Percentiles rank a stretch among this genome's conserved stretches.
phyloP scores from a whole-genome alignment of 306 rosid species.

The Astragalus membranaceus region DNA sequence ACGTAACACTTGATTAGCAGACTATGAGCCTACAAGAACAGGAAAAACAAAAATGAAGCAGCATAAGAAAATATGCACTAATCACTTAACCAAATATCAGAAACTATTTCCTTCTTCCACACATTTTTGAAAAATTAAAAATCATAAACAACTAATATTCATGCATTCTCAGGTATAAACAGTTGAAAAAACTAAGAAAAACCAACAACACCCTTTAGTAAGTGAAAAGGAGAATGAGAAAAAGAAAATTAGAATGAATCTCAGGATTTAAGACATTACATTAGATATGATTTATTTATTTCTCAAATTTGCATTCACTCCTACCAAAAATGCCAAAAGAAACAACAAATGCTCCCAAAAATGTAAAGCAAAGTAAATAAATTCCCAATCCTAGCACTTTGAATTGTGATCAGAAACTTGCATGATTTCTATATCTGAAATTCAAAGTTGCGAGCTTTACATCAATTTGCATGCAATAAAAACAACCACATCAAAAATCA shows the following conservation, averaged over 20 bases:
- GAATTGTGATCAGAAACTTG: background rate
- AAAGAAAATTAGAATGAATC: background rate
- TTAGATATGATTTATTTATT: background rate
- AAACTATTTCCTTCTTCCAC: background rate
- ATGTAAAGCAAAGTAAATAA: slow-evolving; percentile 8
- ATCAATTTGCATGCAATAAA: slow-evolving; percentile 7
- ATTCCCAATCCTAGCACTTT: background rate
- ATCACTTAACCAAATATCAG: background rate
- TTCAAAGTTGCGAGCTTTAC: slow-evolving; percentile 16
- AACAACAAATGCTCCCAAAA: background rate
- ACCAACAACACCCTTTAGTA: background rate
- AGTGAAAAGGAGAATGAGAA: background rate
- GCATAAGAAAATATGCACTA: background rate
- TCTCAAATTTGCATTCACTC: background rate
- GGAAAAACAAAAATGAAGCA: background rate
- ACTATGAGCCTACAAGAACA: background rate
- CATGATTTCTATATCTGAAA: background rate
- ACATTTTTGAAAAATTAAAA: background rate
- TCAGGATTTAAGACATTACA: too few species aligned
- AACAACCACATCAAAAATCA: slow-evolving; percentile 9
- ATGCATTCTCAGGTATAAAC: background rate
- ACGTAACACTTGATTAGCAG: background rate
- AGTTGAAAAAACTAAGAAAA: background rate
- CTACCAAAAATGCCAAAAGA: background rate
- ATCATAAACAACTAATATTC: background rate